Evolutionary conservation across 2,329 filamentous ascomycete species (phyloP), one percentile per base, ranked within the genome.

Genomic region (Teratosphaeria epicoccoides): DNA sequence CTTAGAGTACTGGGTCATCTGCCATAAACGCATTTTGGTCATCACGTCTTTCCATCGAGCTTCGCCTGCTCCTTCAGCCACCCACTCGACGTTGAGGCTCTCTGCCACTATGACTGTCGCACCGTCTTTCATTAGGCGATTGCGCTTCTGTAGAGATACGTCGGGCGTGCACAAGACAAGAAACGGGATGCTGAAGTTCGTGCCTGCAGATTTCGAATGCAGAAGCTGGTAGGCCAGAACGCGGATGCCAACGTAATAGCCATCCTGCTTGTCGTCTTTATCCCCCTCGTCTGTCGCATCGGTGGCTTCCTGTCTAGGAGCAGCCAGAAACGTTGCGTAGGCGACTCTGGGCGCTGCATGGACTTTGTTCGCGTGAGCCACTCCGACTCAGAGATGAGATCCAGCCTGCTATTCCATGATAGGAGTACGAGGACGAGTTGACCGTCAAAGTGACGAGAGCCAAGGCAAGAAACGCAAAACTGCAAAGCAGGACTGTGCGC

Each of bases 301-400:
- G 20, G 58, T 59, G 46, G 55, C 54, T 45, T 61, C 56, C 29
- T 59, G 53, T 43, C 62, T 57, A 9, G 55, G 57, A 12, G 52
- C 64, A 24, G 62, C 63, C 20, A 71, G 63, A 56, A 70, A 70
- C 20, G 68, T 70, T 3, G 67, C 68, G 53, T 65, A 71, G 52
- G 68, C 68, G 47, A 67, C 63, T 53, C 65, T 66, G 46, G 61
- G 59, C 14, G 56, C 49, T 26, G 59, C 47, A 7, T 60, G 49
- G 26, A 52, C n/a, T 17, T 40, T 40, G 33, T 17, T 6, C n/a
- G 33, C 6, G 33, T 20, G 33, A 40, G 33, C 33, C 20, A 17
- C n/a, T 23, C 12, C 44, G 44, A 22, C 44, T 24, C 11, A 24
- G 20, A 14, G 44, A 28, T 14, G 44, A 46, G 44, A 46, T 46